Percentiles rank a stretch among this genome's conserved stretches.
Evolutionary conservation across 768 basidiomycete genomes (phyloP).

Genomic region (Mycena latifolia): DNA sequence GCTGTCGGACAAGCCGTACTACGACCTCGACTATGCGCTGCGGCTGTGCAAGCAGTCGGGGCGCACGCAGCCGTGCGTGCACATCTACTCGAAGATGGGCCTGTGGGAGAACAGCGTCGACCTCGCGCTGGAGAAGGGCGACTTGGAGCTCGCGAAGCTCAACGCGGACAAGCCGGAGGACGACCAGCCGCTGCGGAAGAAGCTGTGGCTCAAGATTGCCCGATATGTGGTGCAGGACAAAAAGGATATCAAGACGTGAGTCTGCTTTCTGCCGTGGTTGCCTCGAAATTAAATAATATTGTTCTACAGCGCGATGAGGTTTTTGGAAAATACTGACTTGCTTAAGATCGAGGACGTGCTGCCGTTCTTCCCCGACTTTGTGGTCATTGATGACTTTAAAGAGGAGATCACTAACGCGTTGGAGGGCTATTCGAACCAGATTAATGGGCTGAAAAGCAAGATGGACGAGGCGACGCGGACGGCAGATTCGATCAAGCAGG

Average conservation of each 20-base stretch:
- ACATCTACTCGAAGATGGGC: conserved; percentile 98
- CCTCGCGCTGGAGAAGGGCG: conserved; percentile 93
- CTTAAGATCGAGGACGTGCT: conserved; percentile 99
- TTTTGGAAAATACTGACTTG: conserved; percentile 93
- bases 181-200: conserved; percentile 88
- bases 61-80: conserved; percentile 90
- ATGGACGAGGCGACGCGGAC: conserved; percentile 97
- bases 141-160: conserved; percentile 93
- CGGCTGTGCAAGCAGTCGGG: conserved; percentile 89
- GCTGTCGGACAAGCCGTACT: conserved; percentile 88
- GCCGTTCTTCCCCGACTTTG: conserved; percentile 99
- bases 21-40: conserved; percentile 96
- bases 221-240: conserved; percentile 98
- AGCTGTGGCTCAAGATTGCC: conserved; percentile 99
- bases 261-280: conserved; percentile 33
- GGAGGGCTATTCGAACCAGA: conserved; percentile 93
- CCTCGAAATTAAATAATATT: conserved; percentile 10
- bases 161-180: conserved; percentile 97
- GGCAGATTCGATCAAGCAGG: conserved; percentile 93
- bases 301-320: conserved; percentile 87
- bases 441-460: conserved; percentile 89
- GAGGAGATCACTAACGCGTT: conserved; percentile 97
- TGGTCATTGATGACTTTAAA: conserved; percentile 99
- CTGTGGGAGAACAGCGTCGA: conserved; percentile 97
- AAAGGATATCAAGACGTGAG: conserved; percentile 97